These are phyloP conservation scores for Lentinula novae-zelandiae DNA, from an alignment of 1,284 basidiomycete species.

Conservation along the genomic window DNA sequence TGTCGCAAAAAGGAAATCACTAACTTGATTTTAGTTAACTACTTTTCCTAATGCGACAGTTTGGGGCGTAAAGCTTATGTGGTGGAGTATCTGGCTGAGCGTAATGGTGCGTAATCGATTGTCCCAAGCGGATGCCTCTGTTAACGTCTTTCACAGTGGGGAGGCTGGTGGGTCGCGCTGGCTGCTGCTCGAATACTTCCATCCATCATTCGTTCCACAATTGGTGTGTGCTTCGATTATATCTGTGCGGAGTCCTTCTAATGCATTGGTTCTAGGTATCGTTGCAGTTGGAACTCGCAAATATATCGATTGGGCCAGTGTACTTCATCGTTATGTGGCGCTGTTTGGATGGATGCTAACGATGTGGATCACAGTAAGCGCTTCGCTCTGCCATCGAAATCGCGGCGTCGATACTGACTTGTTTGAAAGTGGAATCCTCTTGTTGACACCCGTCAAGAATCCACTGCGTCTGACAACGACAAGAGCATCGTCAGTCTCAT, in stretches of 20 bases:
- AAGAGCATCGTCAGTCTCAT: conserved; percentile 44
- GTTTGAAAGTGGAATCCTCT: conserved; percentile 51
- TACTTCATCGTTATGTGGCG: conserved; percentile 66
- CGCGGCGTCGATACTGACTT: neutral
- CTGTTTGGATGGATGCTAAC: conserved; percentile 70
- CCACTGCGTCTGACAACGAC: conserved; percentile 27
- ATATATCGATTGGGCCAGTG: conserved; percentile 77
- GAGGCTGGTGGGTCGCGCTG: conserved; percentile 81
- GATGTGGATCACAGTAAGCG: conserved; percentile 51
- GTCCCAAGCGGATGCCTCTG: conserved; percentile 2
- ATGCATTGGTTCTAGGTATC: conserved; percentile 36
- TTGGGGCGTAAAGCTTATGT: conserved; percentile 63
- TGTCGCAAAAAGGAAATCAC: neutral
- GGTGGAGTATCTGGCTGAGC: conserved; percentile 88
- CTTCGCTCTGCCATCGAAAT: neutral
- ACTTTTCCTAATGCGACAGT: conserved; percentile 52
- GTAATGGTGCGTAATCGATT: conserved; percentile 53
- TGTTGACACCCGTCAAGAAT: conserved; percentile 44
- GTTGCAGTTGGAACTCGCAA: conserved; percentile 66
- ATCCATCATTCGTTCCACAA: conserved; percentile 50
- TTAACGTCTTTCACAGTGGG: conserved; percentile 9
- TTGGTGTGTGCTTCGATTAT: conserved; percentile 24
- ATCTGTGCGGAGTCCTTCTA: neutral
- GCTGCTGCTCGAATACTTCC: conserved; percentile 62
- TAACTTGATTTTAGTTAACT: conserved; percentile 42